These are phyloP conservation scores for Aspergillus sp. DNA, from an alignment of 2,329 filamentous ascomycete genomes.

Conservation along the genomic window DNA sequence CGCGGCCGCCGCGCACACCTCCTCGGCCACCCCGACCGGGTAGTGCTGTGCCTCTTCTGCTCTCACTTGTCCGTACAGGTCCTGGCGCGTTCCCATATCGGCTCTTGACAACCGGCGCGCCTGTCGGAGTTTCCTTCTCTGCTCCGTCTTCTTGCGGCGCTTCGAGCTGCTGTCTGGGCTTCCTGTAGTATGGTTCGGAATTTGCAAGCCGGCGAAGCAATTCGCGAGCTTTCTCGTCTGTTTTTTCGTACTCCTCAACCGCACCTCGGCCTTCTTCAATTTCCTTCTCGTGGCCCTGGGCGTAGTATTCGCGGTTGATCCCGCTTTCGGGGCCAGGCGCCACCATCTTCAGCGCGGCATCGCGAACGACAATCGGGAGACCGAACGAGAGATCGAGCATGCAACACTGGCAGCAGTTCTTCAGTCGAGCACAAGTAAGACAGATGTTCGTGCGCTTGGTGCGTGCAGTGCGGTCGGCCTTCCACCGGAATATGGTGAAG, in stretches of 20 bases:
- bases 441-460: conserved; percentile 95
- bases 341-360: conserved; percentile 97
- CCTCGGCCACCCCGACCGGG: conserved; percentile 52
- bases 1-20: conserved; percentile 46
- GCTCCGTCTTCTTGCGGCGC: conserved; percentile 40
- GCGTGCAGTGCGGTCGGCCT: conserved; percentile 83
- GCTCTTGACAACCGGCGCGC: conserved; percentile 44
- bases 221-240: conserved; percentile 93
- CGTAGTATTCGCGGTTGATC: conserved; percentile 96
- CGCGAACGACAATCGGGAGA: conserved; percentile 87
- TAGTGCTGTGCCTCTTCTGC: conserved; percentile 39
- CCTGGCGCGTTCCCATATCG: conserved; percentile 53
- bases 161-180: conserved; percentile 75
- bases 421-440: conserved; percentile 91
- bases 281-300: conserved; percentile 93
- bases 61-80: conserved; percentile 72
- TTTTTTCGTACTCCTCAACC: conserved; percentile 91
- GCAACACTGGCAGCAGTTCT: conserved; percentile 98
- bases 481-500: conserved; percentile 95
- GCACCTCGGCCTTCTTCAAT: conserved; percentile 87
- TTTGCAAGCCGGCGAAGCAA: conserved; percentile 79
- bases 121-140: conserved; percentile 34
- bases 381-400: conserved; percentile 98
- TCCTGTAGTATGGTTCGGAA: conserved; percentile 94
- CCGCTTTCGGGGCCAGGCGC: conserved; percentile 88